phyloP scores from a whole-genome alignment of 345 rosid species.

The Eucalyptus regnans region DNA sequence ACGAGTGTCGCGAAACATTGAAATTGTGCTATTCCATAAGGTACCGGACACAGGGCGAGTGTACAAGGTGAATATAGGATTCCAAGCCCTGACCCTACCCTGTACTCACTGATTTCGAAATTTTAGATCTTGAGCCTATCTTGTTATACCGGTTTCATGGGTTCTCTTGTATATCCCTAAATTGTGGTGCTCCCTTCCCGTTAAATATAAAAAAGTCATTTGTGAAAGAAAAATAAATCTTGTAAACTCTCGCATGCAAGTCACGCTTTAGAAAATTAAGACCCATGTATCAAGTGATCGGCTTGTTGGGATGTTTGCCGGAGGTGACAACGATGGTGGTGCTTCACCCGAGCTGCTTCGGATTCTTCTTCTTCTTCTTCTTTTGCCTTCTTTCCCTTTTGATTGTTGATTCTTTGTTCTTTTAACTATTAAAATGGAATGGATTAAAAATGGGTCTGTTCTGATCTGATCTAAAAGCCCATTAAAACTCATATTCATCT shows the following conservation, averaged over 20 bases:
- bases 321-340: not conserved
- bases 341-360: not conserved
- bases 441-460: not conserved
- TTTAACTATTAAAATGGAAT: not conserved
- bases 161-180: not conserved
- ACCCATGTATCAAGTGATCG: no score
- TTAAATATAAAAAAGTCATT: not conserved
- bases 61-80: no score
- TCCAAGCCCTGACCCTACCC: not conserved
- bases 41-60: not conserved
- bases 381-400: not conserved
- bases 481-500: not conserved
- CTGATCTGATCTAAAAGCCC: not conserved
- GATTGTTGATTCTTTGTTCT: not conserved
- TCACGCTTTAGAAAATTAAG: no score
- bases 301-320: not conserved
- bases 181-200: not conserved
- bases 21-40: not conserved
- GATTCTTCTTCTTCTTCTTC: not conserved
- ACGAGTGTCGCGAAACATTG: not conserved
- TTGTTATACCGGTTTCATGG: not conserved
- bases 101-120: not conserved
- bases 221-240: not conserved
- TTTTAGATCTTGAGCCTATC: not conserved
- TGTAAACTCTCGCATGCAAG: no score